Percentiles rank a stretch among this genome's conserved stretches.
phyloP scores from a whole-genome alignment of 192 early-diverging fungal species.

The Backusella sp. region DNA sequence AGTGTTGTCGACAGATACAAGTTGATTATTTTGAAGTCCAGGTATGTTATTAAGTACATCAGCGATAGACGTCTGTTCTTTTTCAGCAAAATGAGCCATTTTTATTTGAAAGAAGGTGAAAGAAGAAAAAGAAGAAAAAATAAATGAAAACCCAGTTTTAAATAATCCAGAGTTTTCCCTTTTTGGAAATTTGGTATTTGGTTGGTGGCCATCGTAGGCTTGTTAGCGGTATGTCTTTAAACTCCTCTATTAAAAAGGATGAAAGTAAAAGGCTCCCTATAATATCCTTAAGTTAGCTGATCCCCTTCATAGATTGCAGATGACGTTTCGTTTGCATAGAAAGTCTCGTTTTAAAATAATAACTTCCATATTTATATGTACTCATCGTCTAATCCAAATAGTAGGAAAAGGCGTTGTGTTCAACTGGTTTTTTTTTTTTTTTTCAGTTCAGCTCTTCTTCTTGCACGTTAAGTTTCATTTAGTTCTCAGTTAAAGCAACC shows the following conservation, averaged over 20 bases:
- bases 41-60: neutral
- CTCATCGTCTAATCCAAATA: neutral
- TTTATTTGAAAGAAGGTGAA: neutral
- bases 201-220: neutral
- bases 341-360: neutral
- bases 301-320: neutral
- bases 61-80: neutral
- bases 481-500: neutral
- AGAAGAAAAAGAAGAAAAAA: neutral
- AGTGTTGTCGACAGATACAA: neutral
- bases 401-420: neutral
- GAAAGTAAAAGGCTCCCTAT: neutral
- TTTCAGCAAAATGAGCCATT: neutral
- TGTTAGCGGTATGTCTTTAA: neutral
- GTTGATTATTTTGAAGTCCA: slow-evolving; percentile 2
- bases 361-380: neutral
- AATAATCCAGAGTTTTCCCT: slow-evolving; percentile 1
- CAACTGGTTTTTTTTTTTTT: neutral
- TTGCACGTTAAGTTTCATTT: neutral
- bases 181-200: neutral
- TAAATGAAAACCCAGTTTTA: neutral
- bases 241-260: neutral
- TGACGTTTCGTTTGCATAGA: neutral
- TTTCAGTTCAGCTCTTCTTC: neutral
- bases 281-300: neutral